These are phyloP conservation scores for Luvunga scandens DNA, from an alignment of 345 rosid species.

Conservation along the genomic window DNA sequence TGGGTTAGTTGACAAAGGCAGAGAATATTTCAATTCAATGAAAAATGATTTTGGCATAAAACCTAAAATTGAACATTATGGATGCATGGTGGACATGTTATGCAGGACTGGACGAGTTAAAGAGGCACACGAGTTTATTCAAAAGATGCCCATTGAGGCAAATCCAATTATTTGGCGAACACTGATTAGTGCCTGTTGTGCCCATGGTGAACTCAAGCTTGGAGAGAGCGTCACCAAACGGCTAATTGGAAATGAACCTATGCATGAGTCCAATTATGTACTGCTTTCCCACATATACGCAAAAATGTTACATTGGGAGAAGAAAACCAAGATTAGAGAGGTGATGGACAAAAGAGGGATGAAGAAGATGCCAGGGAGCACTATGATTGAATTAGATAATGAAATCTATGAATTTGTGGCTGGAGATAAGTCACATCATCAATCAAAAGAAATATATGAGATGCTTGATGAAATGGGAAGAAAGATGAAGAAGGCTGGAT, in stretches of 20 bases:
- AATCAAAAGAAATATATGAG: constrained; percentile 34
- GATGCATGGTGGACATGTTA: constrained; percentile 50
- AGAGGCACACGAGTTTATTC: constrained; percentile 42
- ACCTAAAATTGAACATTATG: constrained; percentile 51
- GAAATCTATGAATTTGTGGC: constrained; percentile 51
- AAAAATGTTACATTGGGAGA: constrained; percentile 47
- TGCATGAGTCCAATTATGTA: constrained; percentile 35
- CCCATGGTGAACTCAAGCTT: constrained; percentile 40
- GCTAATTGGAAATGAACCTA: constrained; percentile 43
- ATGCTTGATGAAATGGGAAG: constrained; percentile 52
- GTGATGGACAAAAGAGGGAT: constrained; percentile 39
- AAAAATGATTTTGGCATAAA: constrained; percentile 34
- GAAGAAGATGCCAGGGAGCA: constrained; percentile 47
- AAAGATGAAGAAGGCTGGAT: constrained; percentile 45
- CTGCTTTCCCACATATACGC: constrained; percentile 49
- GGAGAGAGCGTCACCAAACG: constrained; percentile 40
- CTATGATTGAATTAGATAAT: constrained; percentile 44
- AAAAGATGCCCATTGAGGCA: constrained; percentile 49
- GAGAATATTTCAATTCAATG: constrained; percentile 41
- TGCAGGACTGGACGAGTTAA: constrained; percentile 49
- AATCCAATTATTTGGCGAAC: constrained; percentile 47
- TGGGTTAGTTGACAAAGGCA: constrained; percentile 45
- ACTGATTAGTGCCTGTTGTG: constrained; percentile 43
- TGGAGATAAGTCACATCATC: constrained; percentile 39
- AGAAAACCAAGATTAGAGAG: constrained; percentile 42